These are phyloP conservation scores for Avena sativa DNA, from an alignment of 176 grass and related monocot species.

Conservation along the genomic window DNA sequence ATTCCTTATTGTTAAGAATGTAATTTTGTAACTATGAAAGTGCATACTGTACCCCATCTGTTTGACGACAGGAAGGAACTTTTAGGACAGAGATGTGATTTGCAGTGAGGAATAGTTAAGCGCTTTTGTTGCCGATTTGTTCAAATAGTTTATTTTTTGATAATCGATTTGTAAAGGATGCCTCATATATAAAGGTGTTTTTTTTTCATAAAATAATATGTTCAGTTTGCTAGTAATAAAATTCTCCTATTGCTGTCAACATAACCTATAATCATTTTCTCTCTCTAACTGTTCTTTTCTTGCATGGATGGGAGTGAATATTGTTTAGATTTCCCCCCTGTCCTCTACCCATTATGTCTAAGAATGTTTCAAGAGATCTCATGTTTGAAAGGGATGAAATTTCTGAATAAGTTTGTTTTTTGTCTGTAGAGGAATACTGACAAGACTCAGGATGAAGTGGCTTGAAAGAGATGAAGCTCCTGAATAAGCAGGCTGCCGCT, in stretches of 20 bases:
- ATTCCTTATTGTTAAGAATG: neutral
- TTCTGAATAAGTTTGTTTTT: neutral
- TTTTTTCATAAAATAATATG: neutral
- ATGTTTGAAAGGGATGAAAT: neutral
- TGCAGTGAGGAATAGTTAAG: neutral
- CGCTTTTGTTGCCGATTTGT: neutral
- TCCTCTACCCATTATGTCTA: neutral
- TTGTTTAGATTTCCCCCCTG: neutral
- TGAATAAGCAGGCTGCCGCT: neutral
- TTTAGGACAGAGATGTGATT: neutral
- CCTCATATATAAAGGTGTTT: neutral
- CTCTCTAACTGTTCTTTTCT: neutral
- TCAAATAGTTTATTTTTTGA: neutral
- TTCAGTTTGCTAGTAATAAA: neutral
- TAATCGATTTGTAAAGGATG: neutral
- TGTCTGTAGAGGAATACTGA: neutral
- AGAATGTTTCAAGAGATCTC: too few species aligned
- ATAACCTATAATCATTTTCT: neutral
- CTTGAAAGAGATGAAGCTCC: neutral
- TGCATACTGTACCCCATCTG: neutral
- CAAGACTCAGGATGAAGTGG: neutral
- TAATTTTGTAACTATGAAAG: neutral
- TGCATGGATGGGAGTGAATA: neutral
- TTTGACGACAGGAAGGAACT: neutral
- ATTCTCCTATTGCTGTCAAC: neutral